A percentile compares a stretch with the other conserved stretches of the same genome.
phyloP scores from a whole-genome alignment of 2,329 filamentous ascomycete species.

The Fusarium incarnatum region DNA sequence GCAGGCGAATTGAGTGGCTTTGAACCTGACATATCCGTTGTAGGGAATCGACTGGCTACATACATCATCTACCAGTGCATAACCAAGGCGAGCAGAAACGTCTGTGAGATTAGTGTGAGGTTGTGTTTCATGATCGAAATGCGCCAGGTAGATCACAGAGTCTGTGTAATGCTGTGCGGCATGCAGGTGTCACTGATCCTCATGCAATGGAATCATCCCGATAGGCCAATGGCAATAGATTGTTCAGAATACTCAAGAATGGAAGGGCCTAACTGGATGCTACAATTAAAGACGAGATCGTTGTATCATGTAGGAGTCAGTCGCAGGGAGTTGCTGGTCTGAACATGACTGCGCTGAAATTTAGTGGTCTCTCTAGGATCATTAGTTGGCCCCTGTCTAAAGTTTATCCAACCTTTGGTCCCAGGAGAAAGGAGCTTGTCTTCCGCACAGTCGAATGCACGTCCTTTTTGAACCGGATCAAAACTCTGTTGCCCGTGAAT shows the following conservation, averaged over 20 bases:
- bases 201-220: conserved; percentile 16
- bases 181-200: neutral
- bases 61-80: neutral
- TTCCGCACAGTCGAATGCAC: conserved; percentile 3
- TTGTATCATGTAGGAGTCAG: conserved; percentile 5
- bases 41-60: neutral
- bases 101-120: neutral
- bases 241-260: neutral
- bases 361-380: neutral
- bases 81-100: neutral
- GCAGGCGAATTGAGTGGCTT: neutral
- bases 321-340: neutral
- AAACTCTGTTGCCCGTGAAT: conserved; percentile 12
- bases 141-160: conserved; percentile 3
- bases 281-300: neutral
- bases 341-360: conserved; percentile 13
- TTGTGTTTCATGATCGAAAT: conserved; percentile 20
- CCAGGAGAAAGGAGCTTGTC: neutral
- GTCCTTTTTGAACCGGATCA: neutral
- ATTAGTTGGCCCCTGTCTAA: conserved; percentile 7
- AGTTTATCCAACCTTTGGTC: neutral
- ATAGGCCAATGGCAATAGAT: conserved; percentile 1
- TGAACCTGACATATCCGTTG: neutral
- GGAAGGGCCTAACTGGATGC: neutral
- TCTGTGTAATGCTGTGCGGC: conserved; percentile 5